Evolutionary conservation across 805 yeast species (phyloP), one percentile per base, ranked within the genome.

Genomic region (Myxozyma sirexii): DNA sequence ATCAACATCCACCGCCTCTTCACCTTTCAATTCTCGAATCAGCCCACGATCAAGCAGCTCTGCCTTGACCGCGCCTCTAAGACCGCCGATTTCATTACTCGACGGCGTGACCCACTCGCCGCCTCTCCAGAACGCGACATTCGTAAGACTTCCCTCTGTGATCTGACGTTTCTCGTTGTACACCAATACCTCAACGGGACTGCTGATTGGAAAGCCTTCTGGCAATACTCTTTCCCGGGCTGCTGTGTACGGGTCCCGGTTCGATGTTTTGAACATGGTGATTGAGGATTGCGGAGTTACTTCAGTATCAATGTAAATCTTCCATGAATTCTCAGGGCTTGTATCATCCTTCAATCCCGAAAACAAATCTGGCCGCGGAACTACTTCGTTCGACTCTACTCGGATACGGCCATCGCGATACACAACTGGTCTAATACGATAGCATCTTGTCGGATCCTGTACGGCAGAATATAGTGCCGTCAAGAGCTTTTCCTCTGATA

Each of bases 201-300:
- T 59, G 17, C 53, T 48, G 17, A 60, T 51, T n/a, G 44, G 66
- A 7, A 27, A 57, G 35, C 52, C 53, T 2, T 75, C 70, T 0
- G 82, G 77, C 0, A 74, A 70, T 8, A 63, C 63, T 45, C 90
- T 75, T 0, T 71, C 72, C 58, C 97, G 75, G 0, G 96, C 87
- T 1, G 71, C 77, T 45, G 76, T 80, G 71, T 92, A 91, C 47
- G 79, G 82, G 2, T 75, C 76, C 63, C 99, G 78, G 24, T 77
- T 74, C 0, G 97, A 88, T 0, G 98, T 93, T 71, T 93, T 93
- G 75, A 91, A 87, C 3, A 96, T 86, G 0, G 97, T 90, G 73
- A 88, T 89, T 1, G 89, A 88, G 1, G 96, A 83, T 1, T 83
- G 80, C 45, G 79, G 64, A 1, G 82, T 78, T 0, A 84, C 77